Evolutionary conservation across 78 protist species (phyloP), one percentile per base, ranked within the genome.

Genomic region (Polysphondylium violaceum): DNA sequence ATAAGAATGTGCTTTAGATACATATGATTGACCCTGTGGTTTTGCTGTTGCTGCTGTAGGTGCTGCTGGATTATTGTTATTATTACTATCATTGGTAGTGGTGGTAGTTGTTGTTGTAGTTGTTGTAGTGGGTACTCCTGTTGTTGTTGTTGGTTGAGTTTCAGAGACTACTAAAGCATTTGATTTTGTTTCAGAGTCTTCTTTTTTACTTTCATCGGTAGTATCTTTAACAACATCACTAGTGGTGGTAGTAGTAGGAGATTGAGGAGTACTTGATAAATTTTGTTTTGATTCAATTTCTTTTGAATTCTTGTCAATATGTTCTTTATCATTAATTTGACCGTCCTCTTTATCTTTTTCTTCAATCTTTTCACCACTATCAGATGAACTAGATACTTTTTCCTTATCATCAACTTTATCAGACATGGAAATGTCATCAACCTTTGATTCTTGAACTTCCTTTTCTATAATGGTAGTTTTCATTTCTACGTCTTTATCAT

Each of bases 1-100:
- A 63, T 88, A 88, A 12, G 79, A 69, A 23, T 67, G 79, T 33
- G 91, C 91, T 33, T 83, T 79, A 35, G 78, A 68, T 6, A 69
- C 63, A 12, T 55, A 43, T n/a, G 88, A 53, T 8, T 56, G 44
- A 23, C 25, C 9, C 21, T 38, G 59, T 25, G 79, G 65, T 33
- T 38, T 29, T 53, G 63, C 44, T 11, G 36, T 29, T 8, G 60
- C 51, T 21, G 87, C 23, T 27, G 64, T 43, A 19, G 56, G 50
- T 59, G 41, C n/a, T n/a, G n/a, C n/a, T n/a, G n/a, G n/a, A 50
- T n/a, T n/a, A n/a, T n/a, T n/a, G n/a, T n/a, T n/a, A n/a, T n/a
- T n/a, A n/a, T n/a, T n/a, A n/a, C n/a, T n/a, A n/a, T n/a, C n/a
- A n/a, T n/a, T n/a, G 1, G 87, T 33, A 7, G 87, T 23, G 1